These are phyloP conservation scores for Candolleomyces aberdarensis DNA, from an alignment of 768 basidiomycete species.

Conservation along the genomic window DNA sequence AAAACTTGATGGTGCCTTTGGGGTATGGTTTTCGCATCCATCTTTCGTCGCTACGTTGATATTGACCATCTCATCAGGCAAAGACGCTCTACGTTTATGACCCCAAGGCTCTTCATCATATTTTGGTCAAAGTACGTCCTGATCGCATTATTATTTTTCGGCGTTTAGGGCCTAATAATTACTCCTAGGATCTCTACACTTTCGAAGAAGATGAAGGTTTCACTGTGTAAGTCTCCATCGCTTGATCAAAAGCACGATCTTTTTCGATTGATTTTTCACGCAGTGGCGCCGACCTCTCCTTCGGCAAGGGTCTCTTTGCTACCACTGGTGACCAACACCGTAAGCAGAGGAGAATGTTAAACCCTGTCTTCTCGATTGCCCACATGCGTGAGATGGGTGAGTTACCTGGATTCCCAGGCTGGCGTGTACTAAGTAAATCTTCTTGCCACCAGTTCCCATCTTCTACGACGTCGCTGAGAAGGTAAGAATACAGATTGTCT, in stretches of 20 bases:
- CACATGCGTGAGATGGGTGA: slow-evolving; percentile 36
- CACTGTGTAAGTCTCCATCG: slow-evolving; percentile 17
- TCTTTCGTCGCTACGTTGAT: neutral
- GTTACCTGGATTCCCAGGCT: neutral
- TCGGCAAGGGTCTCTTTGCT: slow-evolving; percentile 20
- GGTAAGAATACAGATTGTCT: slow-evolving; percentile 7
- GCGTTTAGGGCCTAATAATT: neutral
- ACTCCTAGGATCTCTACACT: slow-evolving; percentile 27
- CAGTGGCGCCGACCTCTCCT: slow-evolving; percentile 11
- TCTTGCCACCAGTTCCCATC: slow-evolving; percentile 20
- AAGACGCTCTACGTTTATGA: slow-evolving; percentile 41
- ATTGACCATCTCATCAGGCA: slow-evolving; percentile 16
- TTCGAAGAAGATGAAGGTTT: slow-evolving; percentile 26
- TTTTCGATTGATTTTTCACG: slow-evolving; percentile 1
- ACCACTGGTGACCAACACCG: slow-evolving; percentile 37
- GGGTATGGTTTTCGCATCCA: slow-evolving; percentile 21
- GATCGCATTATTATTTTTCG: neutral
- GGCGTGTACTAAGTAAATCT: neutral
- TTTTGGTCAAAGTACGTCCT: slow-evolving; percentile 38
- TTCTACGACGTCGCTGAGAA: slow-evolving; percentile 24
- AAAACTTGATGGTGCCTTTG: slow-evolving; percentile 30
- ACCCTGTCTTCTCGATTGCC: slow-evolving; percentile 40
- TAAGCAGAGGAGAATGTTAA: slow-evolving; percentile 42
- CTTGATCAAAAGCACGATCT: neutral
- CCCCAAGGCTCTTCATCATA: slow-evolving; percentile 42